These are phyloP conservation scores for Penicillium sp. DNA, from an alignment of 2,329 filamentous ascomycete genomes.

Conservation along the genomic window DNA sequence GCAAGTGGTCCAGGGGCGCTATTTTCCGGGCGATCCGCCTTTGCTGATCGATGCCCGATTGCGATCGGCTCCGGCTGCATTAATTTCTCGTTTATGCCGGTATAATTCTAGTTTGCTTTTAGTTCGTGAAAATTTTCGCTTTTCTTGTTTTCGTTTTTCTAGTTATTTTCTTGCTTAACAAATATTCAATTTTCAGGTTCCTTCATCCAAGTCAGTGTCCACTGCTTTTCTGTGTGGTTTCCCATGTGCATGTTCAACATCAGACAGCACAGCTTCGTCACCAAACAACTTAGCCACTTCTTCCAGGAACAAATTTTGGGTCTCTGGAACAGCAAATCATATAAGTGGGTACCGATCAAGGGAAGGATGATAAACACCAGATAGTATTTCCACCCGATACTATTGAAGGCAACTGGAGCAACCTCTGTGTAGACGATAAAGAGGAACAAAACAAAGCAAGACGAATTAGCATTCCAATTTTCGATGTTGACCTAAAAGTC, in stretches of 20 bases:
- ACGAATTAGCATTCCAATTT: too few species aligned
- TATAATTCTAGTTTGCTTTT: neutral
- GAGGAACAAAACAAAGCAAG: neutral
- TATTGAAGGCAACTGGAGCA: conserved; percentile 7
- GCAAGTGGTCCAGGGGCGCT: conserved; percentile 22
- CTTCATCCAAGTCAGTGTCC: too few species aligned
- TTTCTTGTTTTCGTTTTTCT: neutral
- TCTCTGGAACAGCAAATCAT: too few species aligned
- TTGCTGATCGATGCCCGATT: conserved; percentile 20
- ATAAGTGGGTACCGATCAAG: neutral
- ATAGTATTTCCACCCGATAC: conserved; percentile 17
- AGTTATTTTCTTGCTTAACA: neutral
- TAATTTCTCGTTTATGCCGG: neutral
- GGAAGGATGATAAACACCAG: conserved; percentile 7
- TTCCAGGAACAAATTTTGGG: too few species aligned
- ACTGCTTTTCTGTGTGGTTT: too few species aligned
- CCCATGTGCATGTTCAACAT: too few species aligned
- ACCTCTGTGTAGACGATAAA: neutral
- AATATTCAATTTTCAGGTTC: too few species aligned
- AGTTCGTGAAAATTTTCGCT: neutral
- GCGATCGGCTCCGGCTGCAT: neutral
- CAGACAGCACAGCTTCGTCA: too few species aligned
- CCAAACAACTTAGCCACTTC: too few species aligned
- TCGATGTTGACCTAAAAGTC: too few species aligned
- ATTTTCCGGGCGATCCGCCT: conserved; percentile 23